Base-by-base conservation (phyloP, 2,329 filamentous ascomycete species). In the Elsinoe australis region DNA sequence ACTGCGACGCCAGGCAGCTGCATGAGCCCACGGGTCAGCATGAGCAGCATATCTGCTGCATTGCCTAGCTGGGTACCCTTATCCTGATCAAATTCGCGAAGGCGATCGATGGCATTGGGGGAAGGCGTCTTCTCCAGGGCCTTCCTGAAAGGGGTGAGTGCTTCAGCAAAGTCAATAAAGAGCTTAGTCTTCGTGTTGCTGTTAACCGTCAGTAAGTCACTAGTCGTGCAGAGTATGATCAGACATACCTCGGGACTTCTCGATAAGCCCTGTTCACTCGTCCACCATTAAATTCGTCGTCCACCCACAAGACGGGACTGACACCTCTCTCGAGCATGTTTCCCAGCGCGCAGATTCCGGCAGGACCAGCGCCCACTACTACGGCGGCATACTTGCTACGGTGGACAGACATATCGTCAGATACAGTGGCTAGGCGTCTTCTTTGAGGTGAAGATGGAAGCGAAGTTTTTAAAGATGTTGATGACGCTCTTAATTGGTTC, bases 151-250 rank as follows among this genome's bases (percentile, higher is more conserved):
- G 76, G 67, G 28, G 70, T 61, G 1, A 76, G 61, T 1, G 71
- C 75, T 14, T 72, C 69, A 14, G 76, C 76, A 59, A 74, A 82
- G 21, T 74, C 67, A 50, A 77, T 64, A 58, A 82, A 82, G 17
- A 78, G 66, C 35, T 71, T 70, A 33, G 78, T 77, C 57, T 78
- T 81, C 50, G 79, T 82, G 59, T 82, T 82, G 55, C 71, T 75
- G 53, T 47, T 51, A 4, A 31, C n/a, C 42, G 47, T 54, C 44
- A 53, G 51, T 28, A 22, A n/a, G n/a, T n/a, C n/a, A n/a, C n/a
- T n/a, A n/a, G 3, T 32, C 9, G 3, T 29, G 7, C 41, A 33
- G 29, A 46, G 14, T n/a, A 5, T n/a, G n/a, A n/a, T n/a, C n/a
- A n/a, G 28, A 52, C 65, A 51, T 55, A 69, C 67, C 70, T 73